Base-by-base conservation (phyloP, 805 yeast species). In the Starmerella etchellsii region DNA sequence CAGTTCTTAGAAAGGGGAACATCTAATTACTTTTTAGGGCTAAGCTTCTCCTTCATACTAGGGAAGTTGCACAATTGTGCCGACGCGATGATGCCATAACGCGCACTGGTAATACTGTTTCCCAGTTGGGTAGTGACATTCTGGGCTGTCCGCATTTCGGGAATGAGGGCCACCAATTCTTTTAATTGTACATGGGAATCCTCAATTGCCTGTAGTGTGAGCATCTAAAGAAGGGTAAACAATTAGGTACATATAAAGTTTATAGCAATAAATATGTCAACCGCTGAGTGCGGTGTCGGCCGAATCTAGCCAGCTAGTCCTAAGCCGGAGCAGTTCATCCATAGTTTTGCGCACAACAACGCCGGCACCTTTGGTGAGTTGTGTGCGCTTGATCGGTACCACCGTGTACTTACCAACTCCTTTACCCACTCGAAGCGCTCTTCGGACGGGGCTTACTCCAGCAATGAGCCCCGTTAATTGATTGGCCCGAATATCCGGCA, bases 391-490 rank as follows among this genome's bases (percentile, higher is more conserved):
- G 18, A 45, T 34, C 9, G 49, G 49, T 6, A 25, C 35, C 4
- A 45, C 31, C 3, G 49, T 39, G 29, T 35, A 36, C 18, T 42
- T 34, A 15, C 34, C 37, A 6, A 45, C 38, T 13, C 44, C 41
- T 24, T 34, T 37, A 18, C 45, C 29, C 9, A 43, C 44, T 15
- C 19, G 36, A 13, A 47, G 23, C 2, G 46, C 47, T 11, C 34
- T 28, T 2, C 80, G 68, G 0, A 88, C 71, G 0, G 96, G 88
- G 0, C 87, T 78, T 22, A 91, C 62, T 0, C 97, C 98, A 0
- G 85, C 74, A 14, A 91, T 60, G 7, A 91, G 77, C 2, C 85
- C 88, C 7, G 76, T 72, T 11, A 91, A 59, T 60, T 88, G 97
- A 25, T 77, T 78, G n/a, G 72, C 68, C 32, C 76, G 75, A 43